Base-by-base conservation (phyloP, 2,329 filamentous ascomycete species). In the Passalora sequoiae region DNA sequence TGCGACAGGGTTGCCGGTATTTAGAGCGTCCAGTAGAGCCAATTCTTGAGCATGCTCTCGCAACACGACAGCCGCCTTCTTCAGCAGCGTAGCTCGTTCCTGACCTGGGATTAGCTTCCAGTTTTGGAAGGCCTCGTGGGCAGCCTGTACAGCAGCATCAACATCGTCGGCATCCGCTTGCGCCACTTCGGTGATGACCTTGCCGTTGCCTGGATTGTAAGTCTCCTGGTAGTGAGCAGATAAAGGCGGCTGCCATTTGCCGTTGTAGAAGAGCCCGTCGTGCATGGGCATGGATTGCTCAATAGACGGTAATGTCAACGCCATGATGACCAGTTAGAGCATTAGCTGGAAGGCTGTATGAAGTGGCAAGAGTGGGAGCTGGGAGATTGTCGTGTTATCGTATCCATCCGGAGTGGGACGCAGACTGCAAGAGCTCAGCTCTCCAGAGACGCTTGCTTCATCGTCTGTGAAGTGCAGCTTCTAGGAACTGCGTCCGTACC, bases 51-150 rank as follows among this genome's bases (percentile, higher is more conserved):
- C 44, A 21, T 46, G 44, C 6, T 46, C 44, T 35, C 42, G 43
- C 24, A 56, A 13, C 9, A 53, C 38, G 9, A 42, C 42, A 1
- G 53, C 55, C 15, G 47, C 49, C 40, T 78, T 79, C 60, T 77
- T 73, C 52, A 80, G 67, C 21, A 46, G 29, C 12, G 41, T 33
- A 10, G 49, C 47, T 42, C 55, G n/a, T 35, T 53, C 40, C 4
- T 38, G 17, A 13, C 46, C 47, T 8, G 53, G 47, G 7, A 37
- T 47, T n/a, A 44, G 16, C 24, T 28, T 44, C 33, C 41, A 56
- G 12, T 41, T 40, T 6, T 42, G 36, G 32, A 56, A 60, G 12
- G 57, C 57, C 10, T 43, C 29, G 13, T 58, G 41, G 6, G 56
- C 55, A 21, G 54, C 50, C 39, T 53, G 27, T 15, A 59, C 37